Base-by-base conservation (phyloP, 108 stramenopile genomes). In the Discostella pseudostelligera region DNA sequence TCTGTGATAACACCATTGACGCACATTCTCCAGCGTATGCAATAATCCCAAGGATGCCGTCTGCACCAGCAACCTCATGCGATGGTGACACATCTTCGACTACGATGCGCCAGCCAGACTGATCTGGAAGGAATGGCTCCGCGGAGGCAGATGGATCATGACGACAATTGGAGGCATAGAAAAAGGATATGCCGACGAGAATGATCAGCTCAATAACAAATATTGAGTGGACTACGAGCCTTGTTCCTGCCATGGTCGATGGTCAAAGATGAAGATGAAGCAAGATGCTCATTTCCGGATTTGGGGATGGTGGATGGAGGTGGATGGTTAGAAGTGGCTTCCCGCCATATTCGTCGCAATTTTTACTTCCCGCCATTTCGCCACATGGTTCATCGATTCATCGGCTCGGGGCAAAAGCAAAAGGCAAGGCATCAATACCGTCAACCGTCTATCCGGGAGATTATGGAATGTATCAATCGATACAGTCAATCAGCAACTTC, bases 241-340 rank as follows among this genome's bases (percentile, higher is more conserved):
- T 48, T n/a, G 76, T 78, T 32, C 76, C 76, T 39, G 67, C 76
- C 76, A 78, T 78, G 42, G 48, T 59, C 55, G 48, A 20, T 49
- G 16, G 20, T 49, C n/a, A n/a, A n/a, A n/a, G n/a, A n/a, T n/a
- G n/a, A n/a, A n/a, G n/a, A n/a, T n/a, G n/a, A n/a, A n/a, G n/a
- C n/a, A n/a, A n/a, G n/a, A n/a, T n/a, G n/a, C n/a, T n/a, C n/a
- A n/a, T n/a, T n/a, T n/a, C n/a, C n/a, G n/a, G n/a, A n/a, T n/a
- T n/a, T n/a, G n/a, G n/a, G n/a, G n/a, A n/a, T n/a, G n/a, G n/a
- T n/a, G n/a, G n/a, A n/a, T n/a, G n/a, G n/a, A n/a, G n/a, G n/a
- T n/a, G n/a, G n/a, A n/a, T n/a, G n/a, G n/a, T n/a, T n/a, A n/a
- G n/a, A n/a, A n/a, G n/a, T n/a, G n/a, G n/a, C n/a, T n/a, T n/a